These are phyloP conservation scores for Parmelia sp. DNA, from an alignment of 495 filamentous ascomycete species.

Conservation along the genomic window DNA sequence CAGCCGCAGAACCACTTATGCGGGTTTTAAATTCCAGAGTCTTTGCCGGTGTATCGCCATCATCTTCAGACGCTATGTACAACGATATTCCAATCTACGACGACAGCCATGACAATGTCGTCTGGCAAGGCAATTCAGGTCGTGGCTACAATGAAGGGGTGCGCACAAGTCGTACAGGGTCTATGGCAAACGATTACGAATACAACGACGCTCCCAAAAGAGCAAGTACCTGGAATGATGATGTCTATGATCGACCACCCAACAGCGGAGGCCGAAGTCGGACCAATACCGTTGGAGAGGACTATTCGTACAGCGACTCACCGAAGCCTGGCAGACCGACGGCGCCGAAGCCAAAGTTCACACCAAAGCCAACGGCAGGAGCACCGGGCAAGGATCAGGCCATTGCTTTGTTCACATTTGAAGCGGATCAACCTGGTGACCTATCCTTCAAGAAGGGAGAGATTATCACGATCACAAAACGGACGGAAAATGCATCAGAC, in stretches of 20 bases:
- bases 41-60: constrained; percentile 60
- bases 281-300: constrained; percentile 47
- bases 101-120: constrained; percentile 76
- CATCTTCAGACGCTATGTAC: constrained; percentile 66
- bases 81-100: constrained; percentile 94
- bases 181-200: constrained; percentile 47
- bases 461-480: constrained; percentile 92
- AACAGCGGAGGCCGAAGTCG: constrained; percentile 39
- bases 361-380: constrained; percentile 48
- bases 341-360: constrained; percentile 82
- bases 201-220: constrained; percentile 61
- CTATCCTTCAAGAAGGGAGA: constrained; percentile 96
- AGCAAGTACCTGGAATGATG: constrained; percentile 81
- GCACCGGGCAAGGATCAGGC: constrained; percentile 74
- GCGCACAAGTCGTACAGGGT: constrained; percentile 52
- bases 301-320: constrained; percentile 56
- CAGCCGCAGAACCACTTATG: constrained; percentile 76
- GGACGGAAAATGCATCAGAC: constrained; percentile 83
- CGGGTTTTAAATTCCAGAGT: constrained; percentile 73
- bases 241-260: constrained; percentile 68
- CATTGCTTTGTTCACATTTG: constrained; percentile 84
- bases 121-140: constrained; percentile 83
- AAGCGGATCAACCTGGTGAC: constrained; percentile 88
- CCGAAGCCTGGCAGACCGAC: constrained; percentile 58
- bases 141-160: constrained; percentile 70